Base-by-base conservation (phyloP, 495 filamentous ascomycete genomes). In the Tuber borchii region DNA sequence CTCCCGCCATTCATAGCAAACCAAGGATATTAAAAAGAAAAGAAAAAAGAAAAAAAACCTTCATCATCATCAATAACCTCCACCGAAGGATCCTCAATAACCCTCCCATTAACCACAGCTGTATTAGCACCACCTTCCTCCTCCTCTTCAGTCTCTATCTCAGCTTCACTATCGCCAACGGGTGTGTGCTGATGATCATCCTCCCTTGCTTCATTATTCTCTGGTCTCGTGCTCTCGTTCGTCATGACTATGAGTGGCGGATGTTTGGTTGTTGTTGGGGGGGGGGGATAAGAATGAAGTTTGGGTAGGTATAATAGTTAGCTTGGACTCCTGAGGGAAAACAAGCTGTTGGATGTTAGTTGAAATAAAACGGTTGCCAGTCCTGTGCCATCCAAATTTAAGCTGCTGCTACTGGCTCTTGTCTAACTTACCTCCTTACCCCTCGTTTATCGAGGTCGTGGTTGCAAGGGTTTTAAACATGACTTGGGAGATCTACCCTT, bases 11-110 rank as follows among this genome's bases (percentile, higher is more conserved):
- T 0, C n/a, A 44, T 65, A 71, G 43, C 48, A 69, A 78, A 78
- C 56, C 71, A 71, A 69, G 74, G 51, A 9, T 10, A 61, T 61
- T 26, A 26, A 61, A n/a, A 61, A 20, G 42, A 61, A n/a, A 61
- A 20, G 42, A 61, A 74, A 69, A 56, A 70, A 42, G 68, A 7
- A 42, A 6, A 42, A 42, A 72, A 56, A 76, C 80, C 80, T 82
- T 82, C 81, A 75, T 83, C 82, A 69, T 83, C 78, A 8, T 79
- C 79, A 51, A 83, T 83, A 46, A 81, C 76, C 46, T 83, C 76
- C 22, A 81, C 77, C 44, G 73, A 70, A 42, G 76, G 40, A 44
- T 70, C 73, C 19, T 76, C 70, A 34, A 65, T 65, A 65, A 65
- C 31, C 56, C 56, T 65, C 31, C 56, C 56, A 65, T 65, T 65